Evolutionary conservation across 306 rosid genomes (phyloP).

Genomic region (Gynostemma pentaphyllum): DNA sequence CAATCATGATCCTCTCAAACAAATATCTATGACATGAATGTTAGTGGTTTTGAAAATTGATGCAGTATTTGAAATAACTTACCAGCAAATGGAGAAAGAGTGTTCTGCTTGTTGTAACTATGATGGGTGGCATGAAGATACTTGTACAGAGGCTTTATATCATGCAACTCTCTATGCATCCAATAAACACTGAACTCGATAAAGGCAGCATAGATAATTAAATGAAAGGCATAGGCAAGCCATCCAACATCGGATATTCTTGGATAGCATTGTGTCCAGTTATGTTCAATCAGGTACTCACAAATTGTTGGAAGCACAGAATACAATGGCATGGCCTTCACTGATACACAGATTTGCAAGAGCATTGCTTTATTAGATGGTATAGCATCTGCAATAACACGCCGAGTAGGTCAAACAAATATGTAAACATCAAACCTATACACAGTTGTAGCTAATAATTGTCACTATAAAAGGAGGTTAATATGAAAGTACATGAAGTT

Average conservation of each 20-base stretch:
- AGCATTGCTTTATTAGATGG: slow-evolving; percentile 71
- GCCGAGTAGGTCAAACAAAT: slow-evolving; percentile 14
- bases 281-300: slow-evolving; percentile 69
- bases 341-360: slow-evolving; percentile 66
- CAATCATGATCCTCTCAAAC: background rate
- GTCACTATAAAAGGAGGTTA: background rate
- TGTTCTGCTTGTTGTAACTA: slow-evolving; percentile 81
- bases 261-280: slow-evolving; percentile 67
- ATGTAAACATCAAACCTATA: background rate
- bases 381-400: slow-evolving; percentile 57
- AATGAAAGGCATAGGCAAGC: slow-evolving; percentile 36
- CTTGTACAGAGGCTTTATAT: slow-evolving; percentile 86
- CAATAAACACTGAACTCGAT: slow-evolving; percentile 91
- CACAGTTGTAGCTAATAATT: background rate
- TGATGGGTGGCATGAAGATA: slow-evolving; percentile 89
- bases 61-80: slow-evolving; percentile 23
- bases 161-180: slow-evolving; percentile 89
- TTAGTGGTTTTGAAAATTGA: background rate
- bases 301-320: slow-evolving; percentile 56
- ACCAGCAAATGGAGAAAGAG: slow-evolving; percentile 98
- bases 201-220: slow-evolving; percentile 43
- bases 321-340: slow-evolving; percentile 94
- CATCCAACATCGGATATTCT: slow-evolving; percentile 51
- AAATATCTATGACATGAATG: background rate
- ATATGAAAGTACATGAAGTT: background rate